Base-by-base conservation (phyloP, 208 protist genomes). In the Acanthamoeba sp. region DNA sequence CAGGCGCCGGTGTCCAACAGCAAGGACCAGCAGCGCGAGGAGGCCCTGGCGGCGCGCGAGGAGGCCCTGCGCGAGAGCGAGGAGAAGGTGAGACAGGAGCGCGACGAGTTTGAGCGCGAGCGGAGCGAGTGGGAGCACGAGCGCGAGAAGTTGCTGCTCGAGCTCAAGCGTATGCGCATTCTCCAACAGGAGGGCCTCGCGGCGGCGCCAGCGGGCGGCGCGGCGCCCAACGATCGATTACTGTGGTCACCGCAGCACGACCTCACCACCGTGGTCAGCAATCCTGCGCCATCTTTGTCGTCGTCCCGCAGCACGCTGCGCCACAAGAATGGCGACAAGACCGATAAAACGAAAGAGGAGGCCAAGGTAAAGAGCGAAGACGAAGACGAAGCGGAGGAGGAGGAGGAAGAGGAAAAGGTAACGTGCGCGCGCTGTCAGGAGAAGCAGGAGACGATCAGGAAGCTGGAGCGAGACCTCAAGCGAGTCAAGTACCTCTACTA, bases 401-500 rank as follows among this genome's bases (percentile, higher is more conserved):
- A 78, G 34, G 90, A 48, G 2, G 40, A 78, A 52, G 32, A 64
- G 48, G 71, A 22, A 20, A 69, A 90, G 69, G 48, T 3, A 18
- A 14, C 5, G 90, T 87, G 90, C 20, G 40, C 12, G 45, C n/a
- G 91, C 66, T 69, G 82, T 24, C 22, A 18, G 48, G 52, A 94
- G 40, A 95, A 84, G 90, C 55, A 95, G 45, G 69, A 95, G 90
- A 76, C 27, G 29, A 89, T 90, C 92, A 32, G 36, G 20, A 93
- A 95, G 90, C 66, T 95, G 69, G 64, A 94, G 73, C 32, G 59
- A 32, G 76, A 95, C 24, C 92, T 95, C 66, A 94, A 95, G 90
- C 59, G 69, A 45, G 20, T 78, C 90, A 88, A 94, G 90, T 59
- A 94, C 29, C 64, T 62, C 29, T 62, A 94, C 36, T 62, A 73